These are phyloP conservation scores for Chernovozyma sophiae-reginae DNA, from an alignment of 1,139 yeast species.

Conservation along the genomic window DNA sequence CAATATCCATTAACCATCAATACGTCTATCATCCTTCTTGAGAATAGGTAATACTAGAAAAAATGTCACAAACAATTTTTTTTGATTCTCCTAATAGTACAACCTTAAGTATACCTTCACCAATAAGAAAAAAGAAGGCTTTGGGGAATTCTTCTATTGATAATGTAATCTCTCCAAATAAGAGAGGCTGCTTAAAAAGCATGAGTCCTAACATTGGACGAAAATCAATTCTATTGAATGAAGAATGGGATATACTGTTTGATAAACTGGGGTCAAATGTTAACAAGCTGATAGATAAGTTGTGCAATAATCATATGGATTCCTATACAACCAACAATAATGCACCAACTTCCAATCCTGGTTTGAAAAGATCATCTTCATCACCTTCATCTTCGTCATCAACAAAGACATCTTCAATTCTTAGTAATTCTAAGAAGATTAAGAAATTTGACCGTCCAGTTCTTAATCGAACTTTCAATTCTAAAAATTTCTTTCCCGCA, in stretches of 20 bases:
- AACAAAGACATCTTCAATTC: not conserved
- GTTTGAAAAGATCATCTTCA: not conserved
- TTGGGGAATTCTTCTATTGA: constrained; percentile 2
- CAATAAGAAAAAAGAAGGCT: not conserved
- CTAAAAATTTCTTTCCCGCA: constrained; percentile 8
- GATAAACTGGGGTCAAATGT: not conserved
- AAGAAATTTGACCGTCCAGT: constrained; percentile 15
- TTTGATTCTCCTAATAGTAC: constrained; percentile 5
- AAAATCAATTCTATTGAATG: constrained; percentile 23
- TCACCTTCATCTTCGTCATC: not conserved
- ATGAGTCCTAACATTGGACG: constrained; percentile 43
- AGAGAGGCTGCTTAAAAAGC: constrained; percentile 30
- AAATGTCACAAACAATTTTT: constrained; percentile 3
- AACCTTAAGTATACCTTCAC: constrained; percentile 1
- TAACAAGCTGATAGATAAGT: not conserved
- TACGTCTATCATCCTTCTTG: too few relatives aligned
- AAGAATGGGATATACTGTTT: constrained; percentile 1
- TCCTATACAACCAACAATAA: too few relatives aligned
- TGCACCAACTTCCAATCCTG: constrained; percentile 14
- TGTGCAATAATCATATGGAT: not conserved
- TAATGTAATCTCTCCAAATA: constrained; percentile 21
- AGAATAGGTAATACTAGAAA: too few relatives aligned
- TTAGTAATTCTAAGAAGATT: not conserved
- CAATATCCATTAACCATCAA: too few relatives aligned
- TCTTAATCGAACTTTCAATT: constrained; percentile 12